Percentiles rank a stretch among this genome's conserved stretches.
These are phyloP conservation scores for Yamadazyma scolyti DNA, from an alignment of 805 yeast species.

Conservation along the genomic window DNA sequence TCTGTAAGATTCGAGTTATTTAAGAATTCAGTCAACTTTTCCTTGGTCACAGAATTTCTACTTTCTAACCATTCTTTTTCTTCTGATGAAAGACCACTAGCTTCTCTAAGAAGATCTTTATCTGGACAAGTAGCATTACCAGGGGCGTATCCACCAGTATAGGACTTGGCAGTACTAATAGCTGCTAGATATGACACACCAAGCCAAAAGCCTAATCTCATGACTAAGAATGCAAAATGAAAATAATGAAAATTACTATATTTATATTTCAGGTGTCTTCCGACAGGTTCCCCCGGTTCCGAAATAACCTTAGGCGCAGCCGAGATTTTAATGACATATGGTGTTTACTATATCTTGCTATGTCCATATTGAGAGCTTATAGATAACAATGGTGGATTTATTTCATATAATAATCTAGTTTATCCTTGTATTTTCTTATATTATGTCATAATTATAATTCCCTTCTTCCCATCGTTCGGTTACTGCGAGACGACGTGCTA, in stretches of 20 bases:
- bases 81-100: constrained; percentile 39
- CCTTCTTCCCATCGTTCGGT: too few relatives aligned
- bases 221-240: neutral
- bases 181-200: neutral
- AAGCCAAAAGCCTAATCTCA: constrained; percentile 1
- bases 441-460: too few relatives aligned
- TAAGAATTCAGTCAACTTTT: constrained; percentile 44
- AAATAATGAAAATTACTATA: neutral
- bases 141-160: constrained; percentile 53
- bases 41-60: constrained; percentile 45
- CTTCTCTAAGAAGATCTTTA: constrained; percentile 41
- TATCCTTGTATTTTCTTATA: too few relatives aligned
- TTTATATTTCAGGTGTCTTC: too few relatives aligned
- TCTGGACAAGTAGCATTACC: constrained; percentile 52
- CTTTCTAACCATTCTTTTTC: constrained; percentile 53
- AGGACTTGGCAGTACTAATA: constrained; percentile 2
- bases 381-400: too few relatives aligned
- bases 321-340: too few relatives aligned
- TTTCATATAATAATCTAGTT: too few relatives aligned
- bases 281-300: too few relatives aligned
- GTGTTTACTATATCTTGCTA: too few relatives aligned
- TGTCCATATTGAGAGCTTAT: too few relatives aligned
- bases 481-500: too few relatives aligned
- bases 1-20: constrained; percentile 43
- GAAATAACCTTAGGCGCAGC: too few relatives aligned